A percentile compares a stretch with the other conserved stretches of the same genome.
Evolutionary conservation across 352 stramenopile species (phyloP).

Genomic region (Thraustochytrium striatum): DNA sequence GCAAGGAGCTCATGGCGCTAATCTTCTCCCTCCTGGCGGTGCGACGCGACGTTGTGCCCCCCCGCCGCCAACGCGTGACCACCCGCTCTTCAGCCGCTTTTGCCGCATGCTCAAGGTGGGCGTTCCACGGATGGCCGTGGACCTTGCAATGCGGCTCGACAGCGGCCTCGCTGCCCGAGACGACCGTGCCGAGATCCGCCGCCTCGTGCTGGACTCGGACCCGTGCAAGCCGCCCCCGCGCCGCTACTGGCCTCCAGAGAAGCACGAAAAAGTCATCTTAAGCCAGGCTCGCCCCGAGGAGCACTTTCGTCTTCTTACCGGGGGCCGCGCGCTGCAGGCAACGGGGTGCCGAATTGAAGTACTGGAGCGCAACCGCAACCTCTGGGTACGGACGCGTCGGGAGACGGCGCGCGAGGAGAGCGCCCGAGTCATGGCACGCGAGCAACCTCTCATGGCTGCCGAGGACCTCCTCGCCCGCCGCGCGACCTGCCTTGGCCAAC

Average conservation of each 20-base stretch:
- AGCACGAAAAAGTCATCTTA: not conserved
- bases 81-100: slow-evolving; percentile 3
- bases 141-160: slow-evolving; percentile 11
- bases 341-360: not conserved
- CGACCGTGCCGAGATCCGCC: not conserved
- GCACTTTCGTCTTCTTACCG: slow-evolving; percentile 37
- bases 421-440: not conserved
- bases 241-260: not conserved
- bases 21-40: slow-evolving; percentile 31
- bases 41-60: slow-evolving; percentile 10
- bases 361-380: slow-evolving; percentile 37
- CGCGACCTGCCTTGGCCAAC: not conserved
- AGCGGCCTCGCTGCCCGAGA: not conserved
- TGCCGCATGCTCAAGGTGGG: slow-evolving; percentile 47
- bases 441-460: not conserved
- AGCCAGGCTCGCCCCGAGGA: slow-evolving; percentile 23
- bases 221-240: not conserved
- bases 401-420: slow-evolving; percentile 9
- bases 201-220: slow-evolving; percentile 8
- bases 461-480: not conserved
- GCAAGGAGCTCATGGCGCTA: slow-evolving; percentile 15
- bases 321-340: not conserved
- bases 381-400: slow-evolving; percentile 40
- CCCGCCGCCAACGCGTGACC: slow-evolving; percentile 18
- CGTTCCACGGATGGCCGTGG: slow-evolving; percentile 21